phyloP scores from a whole-genome alignment of 768 basidiomycete species.

The Termitomyces sp. region DNA sequence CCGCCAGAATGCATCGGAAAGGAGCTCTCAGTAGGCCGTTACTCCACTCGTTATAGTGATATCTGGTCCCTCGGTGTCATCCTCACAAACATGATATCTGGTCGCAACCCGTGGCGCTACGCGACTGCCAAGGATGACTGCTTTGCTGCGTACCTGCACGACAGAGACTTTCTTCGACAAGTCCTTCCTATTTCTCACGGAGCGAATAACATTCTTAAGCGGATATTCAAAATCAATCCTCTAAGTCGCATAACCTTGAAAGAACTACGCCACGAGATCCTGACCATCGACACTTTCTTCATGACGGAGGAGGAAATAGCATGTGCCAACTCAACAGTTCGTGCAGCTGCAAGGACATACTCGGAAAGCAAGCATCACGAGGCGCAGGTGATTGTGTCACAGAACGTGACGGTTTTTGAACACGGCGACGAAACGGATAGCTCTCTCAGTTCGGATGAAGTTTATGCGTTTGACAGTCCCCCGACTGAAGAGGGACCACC shows the following conservation, averaged over 20 bases:
- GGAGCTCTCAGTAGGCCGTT: slow-evolving; percentile 34
- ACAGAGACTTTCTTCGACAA: slow-evolving; percentile 56
- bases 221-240: slow-evolving; percentile 68
- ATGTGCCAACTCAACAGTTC: slow-evolving; percentile 20
- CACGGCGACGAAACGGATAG: slow-evolving; percentile 11
- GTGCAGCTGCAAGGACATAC: slow-evolving; percentile 11
- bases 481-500: slow-evolving; percentile 20
- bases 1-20: slow-evolving; percentile 49
- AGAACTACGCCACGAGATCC: slow-evolving; percentile 52
- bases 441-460: slow-evolving; percentile 27
- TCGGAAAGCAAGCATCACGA: slow-evolving; percentile 3
- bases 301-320: slow-evolving; percentile 43
- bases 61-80: slow-evolving; percentile 78
- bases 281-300: slow-evolving; percentile 55
- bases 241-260: slow-evolving; percentile 53
- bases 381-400: neutral
- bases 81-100: slow-evolving; percentile 76
- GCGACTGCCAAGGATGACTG: slow-evolving; percentile 63
- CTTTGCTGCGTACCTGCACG: slow-evolving; percentile 56
- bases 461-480: slow-evolving; percentile 30
- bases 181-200: slow-evolving; percentile 70
- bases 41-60: slow-evolving; percentile 61
- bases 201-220: slow-evolving; percentile 61
- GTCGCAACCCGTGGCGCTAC: slow-evolving; percentile 72
- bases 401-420: neutral